Conservation (phyloP, 1,284 basidiomycete species). For the Apiotrichum sp. region DNA sequence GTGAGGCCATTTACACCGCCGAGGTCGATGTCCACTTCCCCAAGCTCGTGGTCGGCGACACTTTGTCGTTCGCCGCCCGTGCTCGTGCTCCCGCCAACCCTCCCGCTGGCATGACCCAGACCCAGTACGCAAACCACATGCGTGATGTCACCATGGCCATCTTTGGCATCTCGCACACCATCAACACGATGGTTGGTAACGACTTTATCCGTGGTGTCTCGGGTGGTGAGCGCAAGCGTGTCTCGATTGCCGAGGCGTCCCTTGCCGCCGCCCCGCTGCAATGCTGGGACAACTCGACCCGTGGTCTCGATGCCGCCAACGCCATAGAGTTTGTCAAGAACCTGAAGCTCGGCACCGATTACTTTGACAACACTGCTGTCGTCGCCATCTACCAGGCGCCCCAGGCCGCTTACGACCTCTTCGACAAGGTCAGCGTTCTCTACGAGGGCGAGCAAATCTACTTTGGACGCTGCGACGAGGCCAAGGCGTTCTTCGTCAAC, state of each 20-base stretch:
- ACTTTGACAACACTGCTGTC: constrained; percentile 40
- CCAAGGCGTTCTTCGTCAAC: constrained; percentile 68
- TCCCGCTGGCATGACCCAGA: constrained; percentile 44
- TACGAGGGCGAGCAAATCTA: constrained; percentile 78
- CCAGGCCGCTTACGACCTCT: constrained; percentile 52
- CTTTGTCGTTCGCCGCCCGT: constrained; percentile 42
- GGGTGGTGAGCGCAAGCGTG: constrained; percentile 54
- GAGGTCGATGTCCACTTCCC: constrained; percentile 53
- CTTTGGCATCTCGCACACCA: constrained; percentile 52
- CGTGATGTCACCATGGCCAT: constrained; percentile 51
- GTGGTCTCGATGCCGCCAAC: constrained; percentile 55
- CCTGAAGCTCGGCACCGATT: constrained; percentile 50
- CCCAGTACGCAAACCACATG: constrained; percentile 46
- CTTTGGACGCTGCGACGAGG: constrained; percentile 66
- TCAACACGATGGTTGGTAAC: constrained; percentile 50
- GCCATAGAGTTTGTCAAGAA: constrained; percentile 54
- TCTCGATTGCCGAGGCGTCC: constrained; percentile 51
- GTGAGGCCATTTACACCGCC: constrained; percentile 49
- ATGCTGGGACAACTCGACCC: constrained; percentile 52
- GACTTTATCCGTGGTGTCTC: constrained; percentile 51
- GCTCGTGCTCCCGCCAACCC: constrained; percentile 44
- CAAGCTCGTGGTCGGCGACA: constrained; percentile 51
- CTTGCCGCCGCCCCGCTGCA: constrained; percentile 42
- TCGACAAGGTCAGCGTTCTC: constrained; percentile 68
- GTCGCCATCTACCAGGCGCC: constrained; percentile 52